These are phyloP conservation scores for Fusarium sp. DNA, from an alignment of 2,329 filamentous ascomycete species.

Conservation along the genomic window DNA sequence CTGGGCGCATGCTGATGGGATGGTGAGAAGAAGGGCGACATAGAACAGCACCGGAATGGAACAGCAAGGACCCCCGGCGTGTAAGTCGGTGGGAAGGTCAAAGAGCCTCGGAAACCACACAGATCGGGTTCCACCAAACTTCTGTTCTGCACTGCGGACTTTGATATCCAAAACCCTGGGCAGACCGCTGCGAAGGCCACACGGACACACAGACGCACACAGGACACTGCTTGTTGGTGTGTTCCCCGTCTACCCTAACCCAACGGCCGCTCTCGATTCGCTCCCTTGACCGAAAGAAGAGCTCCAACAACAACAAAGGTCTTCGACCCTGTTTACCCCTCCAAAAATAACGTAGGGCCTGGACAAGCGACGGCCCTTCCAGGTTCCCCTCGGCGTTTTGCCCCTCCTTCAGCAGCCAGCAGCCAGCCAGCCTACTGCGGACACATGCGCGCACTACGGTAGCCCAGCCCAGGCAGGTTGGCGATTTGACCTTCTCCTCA, in stretches of 20 bases:
- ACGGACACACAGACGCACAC: conserved; percentile 6
- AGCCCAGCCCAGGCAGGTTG: conserved; percentile 26
- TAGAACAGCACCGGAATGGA: conserved; percentile 28
- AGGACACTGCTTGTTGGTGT: conserved; percentile 14
- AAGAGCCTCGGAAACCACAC: conserved; percentile 17
- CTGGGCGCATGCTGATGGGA: conserved; percentile 17
- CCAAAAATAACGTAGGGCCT: conserved; percentile 39
- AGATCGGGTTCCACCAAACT: conserved; percentile 32
- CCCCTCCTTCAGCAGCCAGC: conserved; percentile 12
- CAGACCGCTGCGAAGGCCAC: conserved; percentile 3
- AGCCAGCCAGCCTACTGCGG: conserved; percentile 27
- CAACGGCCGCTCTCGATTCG: conserved; percentile 35
- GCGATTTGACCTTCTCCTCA: conserved; percentile 33
- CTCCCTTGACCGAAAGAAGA: conserved; percentile 30
- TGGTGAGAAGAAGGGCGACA: conserved; percentile 10
- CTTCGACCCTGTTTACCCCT: conserved; percentile 34
- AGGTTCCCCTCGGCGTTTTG: conserved; percentile 37
- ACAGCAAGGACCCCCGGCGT: conserved; percentile 33
- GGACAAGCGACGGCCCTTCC: conserved; percentile 24
- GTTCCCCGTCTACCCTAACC: conserved; percentile 33
- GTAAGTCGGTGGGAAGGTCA: conserved; percentile 28
- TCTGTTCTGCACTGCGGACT: conserved; percentile 24
- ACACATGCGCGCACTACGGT: conserved; percentile 24
- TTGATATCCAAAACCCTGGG: conserved; percentile 21
- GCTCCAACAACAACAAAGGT: conserved; percentile 22